Base-by-base conservation (phyloP, 2,329 filamentous ascomycete species). In the Chaetomium strumarium region DNA sequence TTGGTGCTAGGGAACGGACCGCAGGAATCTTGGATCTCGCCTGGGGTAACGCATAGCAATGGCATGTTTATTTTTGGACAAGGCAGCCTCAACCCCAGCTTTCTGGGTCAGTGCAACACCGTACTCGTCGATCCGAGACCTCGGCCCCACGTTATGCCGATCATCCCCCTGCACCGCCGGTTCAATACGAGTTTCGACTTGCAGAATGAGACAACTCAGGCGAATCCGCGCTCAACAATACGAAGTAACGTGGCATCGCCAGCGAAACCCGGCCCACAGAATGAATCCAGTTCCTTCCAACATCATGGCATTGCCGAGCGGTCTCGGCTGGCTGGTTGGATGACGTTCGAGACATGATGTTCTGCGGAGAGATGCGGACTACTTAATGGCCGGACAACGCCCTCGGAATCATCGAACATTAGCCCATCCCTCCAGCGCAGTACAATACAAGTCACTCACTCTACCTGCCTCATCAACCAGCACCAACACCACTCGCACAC, bases 121-220 rank as follows among this genome's bases (percentile, higher is more conserved):
- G 24, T 17, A n/a, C 17, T 34, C 12, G 12, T 5, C 11, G 30
- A 33, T 5, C 46, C 41, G 14, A 29, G 17, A 16, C 17, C 41
- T 34, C 34, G 4, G 42, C 34, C 49, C 36, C 41, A 34, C 13
- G 41, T 14, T 49, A 14, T 53, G 45, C 46, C 40, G 51, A 53
- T 48, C 50, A 42, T 24, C 7, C 24, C 10, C 33, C 48, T 24
- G 50, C 34, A 48, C 45, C 16, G 33, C 46, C 10, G 17, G 29
- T 40, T 4, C 11, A 49, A 53, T 53, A 53, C 51, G 51, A 53
- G 51, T 20, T 53, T 34, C 24, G 17, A 17, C 19, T 20, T 20
- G 42, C 46, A 49, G 46, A 7, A 5, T 30, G 8, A 17, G 9
- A 20, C 29, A 31, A 29, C 17, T 38, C 51, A 46, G 34, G 41